Evolutionary conservation across 2,329 filamentous ascomycete species (phyloP).

Genomic region (Aspergillus pseudonomiae): DNA sequence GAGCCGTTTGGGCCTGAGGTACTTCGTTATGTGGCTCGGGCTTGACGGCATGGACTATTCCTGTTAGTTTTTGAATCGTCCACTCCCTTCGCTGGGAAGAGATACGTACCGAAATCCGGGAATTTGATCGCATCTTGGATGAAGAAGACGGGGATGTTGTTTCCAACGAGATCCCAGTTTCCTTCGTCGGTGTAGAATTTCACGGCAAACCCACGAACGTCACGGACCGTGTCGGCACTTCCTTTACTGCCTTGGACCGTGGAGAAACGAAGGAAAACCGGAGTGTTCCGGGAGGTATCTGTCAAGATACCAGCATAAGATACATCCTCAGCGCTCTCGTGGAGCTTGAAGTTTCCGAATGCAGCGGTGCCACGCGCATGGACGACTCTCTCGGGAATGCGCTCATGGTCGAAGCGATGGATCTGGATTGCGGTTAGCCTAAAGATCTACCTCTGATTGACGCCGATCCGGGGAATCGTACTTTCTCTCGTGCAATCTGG

Average conservation of each 20-base stretch:
- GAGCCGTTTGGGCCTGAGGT: slow-evolving; percentile 53
- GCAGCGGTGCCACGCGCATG: slow-evolving; percentile 68
- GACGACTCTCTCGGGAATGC: slow-evolving; percentile 69
- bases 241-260: slow-evolving; percentile 76
- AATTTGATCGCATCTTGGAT: slow-evolving; percentile 47
- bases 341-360: slow-evolving; percentile 68
- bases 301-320: slow-evolving; percentile 67
- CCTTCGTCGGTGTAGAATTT: slow-evolving; percentile 79
- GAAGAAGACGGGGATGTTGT: slow-evolving; percentile 47
- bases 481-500: slow-evolving; percentile 72
- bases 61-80: background rate
- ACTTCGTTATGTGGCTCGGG: slow-evolving; percentile 45
- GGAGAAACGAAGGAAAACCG: slow-evolving; percentile 73
- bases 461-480: slow-evolving; percentile 36
- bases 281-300: slow-evolving; percentile 67
- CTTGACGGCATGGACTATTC: slow-evolving; percentile 43
- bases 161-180: slow-evolving; percentile 61
- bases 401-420: slow-evolving; percentile 73
- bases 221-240: slow-evolving; percentile 79
- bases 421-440: slow-evolving; percentile 35
- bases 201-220: slow-evolving; percentile 77
- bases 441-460: background rate
- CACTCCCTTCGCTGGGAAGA: background rate
- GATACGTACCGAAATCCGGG: slow-evolving; percentile 33
- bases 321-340: slow-evolving; percentile 65